Evolutionary conservation across 768 basidiomycete species (phyloP).

Genomic region (Amanita subjunquillea): DNA sequence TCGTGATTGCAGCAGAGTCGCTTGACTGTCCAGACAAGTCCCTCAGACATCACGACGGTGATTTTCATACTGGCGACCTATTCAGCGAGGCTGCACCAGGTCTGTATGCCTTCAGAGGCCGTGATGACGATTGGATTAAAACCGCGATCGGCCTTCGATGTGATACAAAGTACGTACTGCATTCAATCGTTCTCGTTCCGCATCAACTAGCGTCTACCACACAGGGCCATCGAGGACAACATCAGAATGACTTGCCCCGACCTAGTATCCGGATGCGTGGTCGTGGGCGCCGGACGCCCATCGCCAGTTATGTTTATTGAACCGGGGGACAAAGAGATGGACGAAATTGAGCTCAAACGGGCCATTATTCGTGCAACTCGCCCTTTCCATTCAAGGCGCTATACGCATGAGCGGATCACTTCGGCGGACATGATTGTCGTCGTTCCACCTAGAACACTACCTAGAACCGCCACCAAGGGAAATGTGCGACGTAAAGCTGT

Average conservation of each 20-base stretch:
- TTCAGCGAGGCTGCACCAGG: constrained; percentile 56
- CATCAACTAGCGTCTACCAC: background rate
- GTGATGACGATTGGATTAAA: constrained; percentile 84
- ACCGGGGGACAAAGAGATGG: constrained; percentile 35
- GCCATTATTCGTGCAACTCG: constrained; percentile 66
- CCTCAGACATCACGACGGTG: constrained; percentile 50
- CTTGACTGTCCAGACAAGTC: constrained; percentile 57
- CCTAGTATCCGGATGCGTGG: constrained; percentile 64
- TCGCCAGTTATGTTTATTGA: constrained; percentile 73
- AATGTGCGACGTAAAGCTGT: constrained; percentile 73
- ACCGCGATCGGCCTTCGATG: constrained; percentile 69
- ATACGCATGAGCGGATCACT: constrained; percentile 71
- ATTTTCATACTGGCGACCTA: constrained; percentile 78
- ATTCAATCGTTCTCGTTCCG: background rate
- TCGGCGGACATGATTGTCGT: constrained; percentile 56
- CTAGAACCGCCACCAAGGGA: constrained; percentile 73
- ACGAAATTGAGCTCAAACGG: constrained; percentile 50
- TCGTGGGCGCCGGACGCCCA: constrained; percentile 68
- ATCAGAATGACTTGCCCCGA: constrained; percentile 52
- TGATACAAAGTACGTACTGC: constrained; percentile 49
- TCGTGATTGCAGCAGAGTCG: constrained; percentile 60
- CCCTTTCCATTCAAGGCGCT: constrained; percentile 64
- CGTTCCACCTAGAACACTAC: constrained; percentile 55
- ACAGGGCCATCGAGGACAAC: constrained; percentile 69
- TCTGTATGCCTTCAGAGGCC: constrained; percentile 54